Conservation (phyloP, 208 protist genomes). For the Trichomonas gallinae region DNA sequence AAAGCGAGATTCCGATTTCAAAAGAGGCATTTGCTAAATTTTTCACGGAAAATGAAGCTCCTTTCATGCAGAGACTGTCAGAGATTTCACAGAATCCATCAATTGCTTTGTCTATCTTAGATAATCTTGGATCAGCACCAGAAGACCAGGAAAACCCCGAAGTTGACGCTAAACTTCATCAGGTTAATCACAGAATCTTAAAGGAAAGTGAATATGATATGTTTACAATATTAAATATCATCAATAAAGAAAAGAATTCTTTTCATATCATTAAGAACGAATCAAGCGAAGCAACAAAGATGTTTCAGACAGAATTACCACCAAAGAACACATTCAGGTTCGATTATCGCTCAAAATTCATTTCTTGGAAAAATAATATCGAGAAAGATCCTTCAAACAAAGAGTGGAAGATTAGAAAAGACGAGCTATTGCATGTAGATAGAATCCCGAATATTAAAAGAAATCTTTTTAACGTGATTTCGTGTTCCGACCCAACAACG, state of each 20-base stretch:
- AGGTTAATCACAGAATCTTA: not conserved
- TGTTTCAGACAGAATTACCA: not conserved
- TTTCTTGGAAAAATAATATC: not conserved
- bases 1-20: not conserved
- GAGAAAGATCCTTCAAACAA: not conserved
- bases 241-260: not conserved
- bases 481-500: not conserved
- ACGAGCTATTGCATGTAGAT: not conserved
- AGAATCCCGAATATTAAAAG: not conserved
- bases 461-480: not conserved
- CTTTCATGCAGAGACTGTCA: not conserved
- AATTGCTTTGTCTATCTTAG: not conserved
- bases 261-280: not conserved
- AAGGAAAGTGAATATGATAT: not conserved
- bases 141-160: not conserved
- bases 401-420: not conserved
- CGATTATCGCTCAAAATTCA: not conserved
- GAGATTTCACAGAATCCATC: not conserved
- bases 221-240: not conserved
- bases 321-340: not conserved
- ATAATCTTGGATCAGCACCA: not conserved
- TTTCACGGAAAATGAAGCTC: not conserved
- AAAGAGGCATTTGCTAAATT: not conserved
- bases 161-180: not conserved
- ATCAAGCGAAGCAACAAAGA: not conserved